Conservation (phyloP, 2,329 filamentous ascomycete genomes). For the Epichloe uncinata region DNA sequence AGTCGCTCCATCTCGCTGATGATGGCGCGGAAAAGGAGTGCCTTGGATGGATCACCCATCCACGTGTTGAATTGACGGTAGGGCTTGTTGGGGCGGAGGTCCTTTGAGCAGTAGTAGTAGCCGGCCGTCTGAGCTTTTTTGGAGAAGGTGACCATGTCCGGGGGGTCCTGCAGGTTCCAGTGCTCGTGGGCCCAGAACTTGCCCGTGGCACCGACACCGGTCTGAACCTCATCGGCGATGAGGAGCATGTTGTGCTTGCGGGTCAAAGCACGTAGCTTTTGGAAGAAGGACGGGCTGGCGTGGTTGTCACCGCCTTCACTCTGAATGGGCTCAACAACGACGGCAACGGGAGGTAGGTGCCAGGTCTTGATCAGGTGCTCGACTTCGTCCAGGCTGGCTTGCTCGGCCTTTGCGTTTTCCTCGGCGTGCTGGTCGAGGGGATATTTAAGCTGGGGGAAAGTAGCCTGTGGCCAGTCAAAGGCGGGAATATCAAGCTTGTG, state of each 20-base stretch:
- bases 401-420: slow-evolving; percentile 73
- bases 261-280: slow-evolving; percentile 65
- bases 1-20: slow-evolving; percentile 65
- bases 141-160: slow-evolving; percentile 89
- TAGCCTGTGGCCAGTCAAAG: slow-evolving; percentile 88
- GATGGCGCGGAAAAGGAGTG: slow-evolving; percentile 76
- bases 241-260: slow-evolving; percentile 65
- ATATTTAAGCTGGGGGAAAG: slow-evolving; percentile 72
- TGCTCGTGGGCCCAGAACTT: slow-evolving; percentile 97
- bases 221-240: slow-evolving; percentile 92
- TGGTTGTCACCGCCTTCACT: slow-evolving; percentile 94
- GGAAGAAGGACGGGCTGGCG: slow-evolving; percentile 78
- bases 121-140: slow-evolving; percentile 93
- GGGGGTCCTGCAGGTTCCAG: slow-evolving; percentile 73
- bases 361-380: slow-evolving; percentile 69
- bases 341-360: slow-evolving; percentile 66
- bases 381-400: slow-evolving; percentile 68
- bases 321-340: slow-evolving; percentile 83
- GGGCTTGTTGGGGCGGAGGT: slow-evolving; percentile 76
- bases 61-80: slow-evolving; percentile 97
- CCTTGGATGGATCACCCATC: slow-evolving; percentile 86
- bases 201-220: slow-evolving; percentile 80
- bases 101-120: slow-evolving; percentile 77
- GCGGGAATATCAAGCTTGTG: slow-evolving; percentile 92
- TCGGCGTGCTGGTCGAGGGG: slow-evolving; percentile 66